Percentiles rank a stretch among this genome's conserved stretches.
These are phyloP conservation scores for Collybia mongolica DNA, from an alignment of 768 basidiomycete species.

Conservation along the genomic window DNA sequence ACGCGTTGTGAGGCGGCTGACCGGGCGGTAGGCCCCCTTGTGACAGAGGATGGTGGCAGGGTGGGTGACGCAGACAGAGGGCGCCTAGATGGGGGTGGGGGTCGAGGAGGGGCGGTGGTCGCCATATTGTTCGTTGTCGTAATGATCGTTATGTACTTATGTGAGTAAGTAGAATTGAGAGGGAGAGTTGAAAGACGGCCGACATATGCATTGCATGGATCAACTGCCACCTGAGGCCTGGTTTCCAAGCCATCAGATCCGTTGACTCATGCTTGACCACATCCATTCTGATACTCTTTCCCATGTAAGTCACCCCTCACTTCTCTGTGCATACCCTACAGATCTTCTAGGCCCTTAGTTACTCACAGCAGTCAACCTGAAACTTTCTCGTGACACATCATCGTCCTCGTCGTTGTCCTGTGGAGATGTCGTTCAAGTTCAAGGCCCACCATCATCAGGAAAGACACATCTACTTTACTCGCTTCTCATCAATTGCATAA, in stretches of 20 bases:
- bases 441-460: constrained; percentile 72
- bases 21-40: constrained; percentile 61
- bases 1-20: constrained; percentile 61
- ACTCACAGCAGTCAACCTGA: constrained; percentile 19
- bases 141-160: constrained; percentile 2
- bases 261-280: constrained; percentile 25
- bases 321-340: neutral
- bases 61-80: constrained; percentile 40
- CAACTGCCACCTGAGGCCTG: too few species aligned
- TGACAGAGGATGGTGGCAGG: constrained; percentile 41
- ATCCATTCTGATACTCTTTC: constrained; percentile 37
- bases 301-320: constrained; percentile 17
- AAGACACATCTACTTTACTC: constrained; percentile 80
- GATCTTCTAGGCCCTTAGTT: neutral
- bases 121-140: constrained; percentile 29
- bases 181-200: neutral
- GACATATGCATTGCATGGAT: constrained; percentile 1
- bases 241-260: constrained; percentile 1
- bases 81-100: constrained; percentile 48
- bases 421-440: constrained; percentile 74
- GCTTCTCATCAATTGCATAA: constrained; percentile 56
- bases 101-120: constrained; percentile 44
- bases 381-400: constrained; percentile 23
- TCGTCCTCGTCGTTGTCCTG: constrained; percentile 23
- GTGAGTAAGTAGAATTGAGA: too few species aligned